These are phyloP conservation scores for Lasiosphaeria ovina DNA, from an alignment of 495 filamentous ascomycete species.

Conservation along the genomic window DNA sequence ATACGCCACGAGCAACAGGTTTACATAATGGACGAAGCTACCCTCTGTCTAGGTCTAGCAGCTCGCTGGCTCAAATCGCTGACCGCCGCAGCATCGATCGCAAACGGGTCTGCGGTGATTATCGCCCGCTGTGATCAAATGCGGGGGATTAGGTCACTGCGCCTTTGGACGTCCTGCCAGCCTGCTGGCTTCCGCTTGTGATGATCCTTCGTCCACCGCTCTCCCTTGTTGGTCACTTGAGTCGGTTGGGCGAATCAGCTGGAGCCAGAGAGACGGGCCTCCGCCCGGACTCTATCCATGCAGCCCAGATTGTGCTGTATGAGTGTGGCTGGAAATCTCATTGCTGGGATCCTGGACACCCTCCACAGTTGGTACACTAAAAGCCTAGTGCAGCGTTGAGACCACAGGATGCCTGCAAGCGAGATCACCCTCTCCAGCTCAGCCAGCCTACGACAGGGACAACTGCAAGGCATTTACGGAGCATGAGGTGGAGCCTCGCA, in stretches of 20 bases:
- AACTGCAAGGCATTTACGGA: not conserved
- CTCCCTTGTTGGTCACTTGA: not conserved
- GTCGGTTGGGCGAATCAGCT: not conserved
- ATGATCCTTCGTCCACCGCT: conserved; percentile 1
- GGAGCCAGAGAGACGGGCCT: not conserved
- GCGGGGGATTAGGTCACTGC: not conserved
- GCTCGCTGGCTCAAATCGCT: too few relatives aligned
- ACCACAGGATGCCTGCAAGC: not conserved
- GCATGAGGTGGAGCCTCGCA: too few relatives aligned
- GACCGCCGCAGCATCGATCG: too few relatives aligned
- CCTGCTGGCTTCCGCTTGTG: not conserved
- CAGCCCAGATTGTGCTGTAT: not conserved
- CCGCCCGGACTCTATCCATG: not conserved
- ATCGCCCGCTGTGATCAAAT: not conserved
- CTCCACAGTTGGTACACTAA: too few relatives aligned
- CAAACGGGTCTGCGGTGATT: too few relatives aligned
- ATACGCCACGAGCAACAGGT: too few relatives aligned
- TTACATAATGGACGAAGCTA: too few relatives aligned
- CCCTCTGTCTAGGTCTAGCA: too few relatives aligned
- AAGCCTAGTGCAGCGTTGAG: too few relatives aligned
- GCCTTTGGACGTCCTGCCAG: not conserved
- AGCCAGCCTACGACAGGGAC: not conserved
- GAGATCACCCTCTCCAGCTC: conserved; percentile 2
- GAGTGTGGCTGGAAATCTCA: not conserved
- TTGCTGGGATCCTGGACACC: too few relatives aligned